Percentiles rank a stretch among this genome's conserved stretches.
These are phyloP conservation scores for Gastrodia elata DNA, from an alignment of 106 monocot species.

Conservation along the genomic window DNA sequence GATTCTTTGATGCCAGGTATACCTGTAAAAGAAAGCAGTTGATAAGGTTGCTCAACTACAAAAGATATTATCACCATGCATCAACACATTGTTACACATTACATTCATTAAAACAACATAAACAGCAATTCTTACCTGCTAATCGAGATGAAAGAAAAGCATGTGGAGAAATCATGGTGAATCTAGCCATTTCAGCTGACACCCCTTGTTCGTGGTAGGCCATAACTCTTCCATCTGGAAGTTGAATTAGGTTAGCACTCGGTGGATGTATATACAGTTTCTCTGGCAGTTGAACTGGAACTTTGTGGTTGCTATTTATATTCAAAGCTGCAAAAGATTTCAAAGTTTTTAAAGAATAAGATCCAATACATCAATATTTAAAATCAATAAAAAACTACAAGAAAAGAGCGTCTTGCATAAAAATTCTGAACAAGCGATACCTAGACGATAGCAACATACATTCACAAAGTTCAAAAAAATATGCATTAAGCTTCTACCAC, in stretches of 20 bases:
- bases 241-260: constrained; percentile 59
- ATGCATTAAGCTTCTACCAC: neutral
- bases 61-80: neutral
- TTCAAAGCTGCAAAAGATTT: constrained; percentile 49
- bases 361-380: neutral
- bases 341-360: neutral
- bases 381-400: neutral
- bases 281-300: constrained; percentile 32
- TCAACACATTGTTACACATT: neutral
- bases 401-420: neutral
- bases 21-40: constrained; percentile 37
- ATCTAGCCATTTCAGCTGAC: constrained; percentile 67
- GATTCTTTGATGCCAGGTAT: constrained; percentile 70
- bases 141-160: constrained; percentile 90
- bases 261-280: constrained; percentile 62
- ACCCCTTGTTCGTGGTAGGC: constrained; percentile 81
- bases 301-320: constrained; percentile 33
- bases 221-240: constrained; percentile 81
- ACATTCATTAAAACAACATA: neutral
- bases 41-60: neutral
- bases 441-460: neutral
- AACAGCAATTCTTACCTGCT: constrained; percentile 43
- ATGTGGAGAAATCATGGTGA: constrained; percentile 83
- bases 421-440: neutral
- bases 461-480: neutral